A percentile compares a stretch with the other conserved stretches of the same genome.
phyloP scores from a whole-genome alignment of 2,329 filamentous ascomycete species.

The Orbilia quercus region DNA sequence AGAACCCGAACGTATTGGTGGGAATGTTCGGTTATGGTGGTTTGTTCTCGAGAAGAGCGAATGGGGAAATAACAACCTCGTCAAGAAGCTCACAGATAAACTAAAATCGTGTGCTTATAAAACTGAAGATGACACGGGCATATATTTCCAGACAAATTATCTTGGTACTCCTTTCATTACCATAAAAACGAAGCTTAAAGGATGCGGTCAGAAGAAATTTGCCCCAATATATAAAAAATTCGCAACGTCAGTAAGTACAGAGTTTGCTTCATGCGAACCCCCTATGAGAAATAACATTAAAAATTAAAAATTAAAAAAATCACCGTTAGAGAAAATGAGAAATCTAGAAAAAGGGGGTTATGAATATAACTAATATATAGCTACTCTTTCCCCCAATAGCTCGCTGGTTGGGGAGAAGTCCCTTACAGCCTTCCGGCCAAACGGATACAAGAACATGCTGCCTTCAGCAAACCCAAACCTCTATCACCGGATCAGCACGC shows the following conservation, averaged over 20 bases:
- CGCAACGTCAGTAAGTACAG: neutral
- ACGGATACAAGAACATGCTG: constrained; percentile 11
- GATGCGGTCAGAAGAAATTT: constrained; percentile 5
- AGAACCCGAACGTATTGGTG: constrained; percentile 10
- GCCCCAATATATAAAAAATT: neutral
- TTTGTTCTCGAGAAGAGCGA: constrained; percentile 10
- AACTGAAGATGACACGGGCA: neutral
- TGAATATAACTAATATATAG: neutral
- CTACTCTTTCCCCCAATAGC: constrained; percentile 6
- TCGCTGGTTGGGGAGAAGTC: constrained; percentile 44
- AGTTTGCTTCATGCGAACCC: too few species aligned
- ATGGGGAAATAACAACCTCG: constrained; percentile 10
- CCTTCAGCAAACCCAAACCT: neutral
- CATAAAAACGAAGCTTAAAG: constrained; percentile 19
- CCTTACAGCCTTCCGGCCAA: constrained; percentile 15
- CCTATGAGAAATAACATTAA: too few species aligned
- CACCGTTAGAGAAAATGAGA: too few species aligned
- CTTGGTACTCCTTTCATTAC: constrained; percentile 25
- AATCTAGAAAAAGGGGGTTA: too few species aligned
- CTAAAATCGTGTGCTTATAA: neutral
- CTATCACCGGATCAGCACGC: neutral
- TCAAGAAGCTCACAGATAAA: neutral
- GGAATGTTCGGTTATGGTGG: constrained; percentile 35
- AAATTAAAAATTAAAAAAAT: too few species aligned
- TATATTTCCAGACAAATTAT: neutral